A percentile compares a stretch with the other conserved stretches of the same genome.
Evolutionary conservation across 2,329 filamentous ascomycete genomes (phyloP).

Genomic region (Pseudodiploospora longispora): DNA sequence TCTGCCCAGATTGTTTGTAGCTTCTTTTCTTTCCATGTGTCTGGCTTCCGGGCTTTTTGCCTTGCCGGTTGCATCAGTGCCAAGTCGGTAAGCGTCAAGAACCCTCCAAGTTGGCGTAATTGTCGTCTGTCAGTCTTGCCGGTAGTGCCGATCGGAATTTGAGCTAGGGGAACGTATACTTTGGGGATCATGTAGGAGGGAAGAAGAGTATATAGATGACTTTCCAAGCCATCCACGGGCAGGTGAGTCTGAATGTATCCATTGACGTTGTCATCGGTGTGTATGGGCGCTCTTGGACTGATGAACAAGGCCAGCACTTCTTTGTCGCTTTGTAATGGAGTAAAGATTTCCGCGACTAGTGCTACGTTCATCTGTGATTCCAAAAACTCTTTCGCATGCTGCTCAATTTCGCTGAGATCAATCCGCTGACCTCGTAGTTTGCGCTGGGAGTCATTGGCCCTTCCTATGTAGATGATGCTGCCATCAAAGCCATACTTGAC

Average conservation of each 20-base stretch:
- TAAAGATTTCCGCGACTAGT: slow-evolving; percentile 8
- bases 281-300: not conserved
- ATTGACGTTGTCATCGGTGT: too few species aligned
- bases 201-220: not conserved
- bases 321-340: not conserved
- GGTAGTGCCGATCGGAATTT: slow-evolving; percentile 1
- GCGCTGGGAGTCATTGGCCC: slow-evolving; percentile 1
- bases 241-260: too few species aligned
- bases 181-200: slow-evolving; percentile 4
- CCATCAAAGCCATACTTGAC: slow-evolving; percentile 2
- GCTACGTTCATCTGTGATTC: not conserved
- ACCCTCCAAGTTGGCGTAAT: slow-evolving; percentile 5
- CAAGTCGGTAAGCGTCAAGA: slow-evolving; percentile 4
- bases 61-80: slow-evolving; percentile 4
- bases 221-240: too few species aligned
- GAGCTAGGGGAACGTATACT: slow-evolving; percentile 1
- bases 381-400: not conserved
- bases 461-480: not conserved
- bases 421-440: slow-evolving; percentile 35
- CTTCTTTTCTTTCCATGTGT: slow-evolving; percentile 8
- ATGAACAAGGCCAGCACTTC: slow-evolving; percentile 4
- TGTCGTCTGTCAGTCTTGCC: slow-evolving; percentile 8
- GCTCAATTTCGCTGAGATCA: slow-evolving; percentile 26
- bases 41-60: slow-evolving; percentile 6
- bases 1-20: slow-evolving; percentile 28